Evolutionary conservation across 441 rosid species (phyloP), one percentile per base, ranked within the genome.

Genomic region (Kokia cookei): DNA sequence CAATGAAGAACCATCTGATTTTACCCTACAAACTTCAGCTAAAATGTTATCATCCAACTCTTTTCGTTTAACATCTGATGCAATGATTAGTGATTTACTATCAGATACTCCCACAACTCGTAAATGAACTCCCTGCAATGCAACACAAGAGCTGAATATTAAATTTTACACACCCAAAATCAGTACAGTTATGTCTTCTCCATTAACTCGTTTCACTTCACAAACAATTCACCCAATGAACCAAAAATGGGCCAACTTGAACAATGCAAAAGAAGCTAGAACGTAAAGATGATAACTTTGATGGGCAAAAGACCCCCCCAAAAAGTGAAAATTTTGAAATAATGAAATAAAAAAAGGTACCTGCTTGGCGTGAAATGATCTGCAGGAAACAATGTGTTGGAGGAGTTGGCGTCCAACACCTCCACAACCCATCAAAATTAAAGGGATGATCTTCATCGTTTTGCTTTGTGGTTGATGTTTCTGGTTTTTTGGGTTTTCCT

Each of bases 341-440:
- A 11, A 73, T 35, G 55, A 37, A 27, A 19, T 32, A 73, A 8
- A 8, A 70, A 29, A 2, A 3, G 45, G 51, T 48, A 93, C 98
- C 88, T 86, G 83, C 2, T 78, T 75, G 70, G 92, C 84, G 73
- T 95, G 98, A 73, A 95, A 89, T 27, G 96, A 89, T 86, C 98
- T 82, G 81, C 90, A 91, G 77, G 93, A 91, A 80, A 91, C 83
- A 74, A 89, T 89, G 89, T 91, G 98, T 55, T 81, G 92, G 79
- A 93, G 90, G 74, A 95, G 90, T 47, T 91, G 87, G 15, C 96
- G 88, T 24, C 99, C 99, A 59, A 95, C 99, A 75, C 92, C 97
- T 62, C 99, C 97, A 32, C 97, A 89, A 0, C 97, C 98, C 81
- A 93, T 80, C 72, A 93, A 82, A 79, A 95, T 70, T 81, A 89